Evolutionary conservation across 2,329 filamentous ascomycete species (phyloP), one percentile per base, ranked within the genome.

Genomic region (Cordyceps fumosorosea): DNA sequence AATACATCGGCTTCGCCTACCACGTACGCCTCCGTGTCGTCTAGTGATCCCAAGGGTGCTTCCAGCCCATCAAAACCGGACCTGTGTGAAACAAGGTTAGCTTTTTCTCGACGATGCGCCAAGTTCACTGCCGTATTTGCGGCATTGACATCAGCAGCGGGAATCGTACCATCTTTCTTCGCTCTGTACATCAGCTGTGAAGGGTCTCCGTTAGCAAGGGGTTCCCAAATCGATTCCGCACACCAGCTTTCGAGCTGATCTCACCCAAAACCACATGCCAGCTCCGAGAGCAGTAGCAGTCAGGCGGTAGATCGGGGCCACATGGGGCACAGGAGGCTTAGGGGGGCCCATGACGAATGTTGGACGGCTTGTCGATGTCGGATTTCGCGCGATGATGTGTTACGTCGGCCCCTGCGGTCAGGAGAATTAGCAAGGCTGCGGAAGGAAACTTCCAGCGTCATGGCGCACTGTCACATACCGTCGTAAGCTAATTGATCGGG

Each of bases 201-300:
- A 47, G 32, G 50, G 62, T 20, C 22, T 37, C 16, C n/a, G 26
- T 65, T 40, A 63, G 57, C n/a, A 37, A 57, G 22, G 12, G 40
- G 1, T 32, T 44, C 62, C 55, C 32, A 29, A 8, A 40, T 32
- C 40, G 18, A 11, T 51, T 34, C 0, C 16, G 8, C 40, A 24
- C 34, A 18, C n/a, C 20, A 32, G 22, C 1, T n/a, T 22, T 7
- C 5, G 22, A 14, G 10, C 26, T 20, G 8, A 4, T 81, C 89
- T 73, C 85, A 98, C 93, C 77, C 95, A 99, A 80, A 99, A 98
- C 95, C 95, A 99, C 95, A 98, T 99, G 79, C 89, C 90, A 61
- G 95, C 95, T 69, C 92, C 90, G 66, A 99, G 82, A 65, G 88
- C 90, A 51, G 91, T 97, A 53, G 90, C 93, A 63, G 88, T 84